These are phyloP conservation scores for Sordaria brevicollis DNA, from an alignment of 495 filamentous ascomycete species.

Conservation along the genomic window DNA sequence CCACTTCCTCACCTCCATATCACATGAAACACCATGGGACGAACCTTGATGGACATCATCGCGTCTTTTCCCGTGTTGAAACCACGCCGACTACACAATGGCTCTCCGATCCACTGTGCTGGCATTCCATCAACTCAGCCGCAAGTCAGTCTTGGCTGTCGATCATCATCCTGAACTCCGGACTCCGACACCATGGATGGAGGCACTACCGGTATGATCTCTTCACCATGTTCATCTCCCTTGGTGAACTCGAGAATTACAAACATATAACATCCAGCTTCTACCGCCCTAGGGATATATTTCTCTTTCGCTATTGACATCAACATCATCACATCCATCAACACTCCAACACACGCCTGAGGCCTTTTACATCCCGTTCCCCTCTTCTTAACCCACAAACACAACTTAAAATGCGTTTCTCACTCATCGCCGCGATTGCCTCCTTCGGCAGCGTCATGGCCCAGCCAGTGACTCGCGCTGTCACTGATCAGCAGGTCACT, in stretches of 20 bases:
- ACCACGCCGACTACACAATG: neutral
- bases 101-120: no score
- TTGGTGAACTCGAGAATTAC: neutral
- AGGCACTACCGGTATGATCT: neutral
- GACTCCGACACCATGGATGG: neutral
- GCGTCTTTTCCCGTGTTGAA: neutral
- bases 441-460: constrained; percentile 6
- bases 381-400: neutral
- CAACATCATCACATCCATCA: neutral
- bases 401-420: constrained; percentile 12
- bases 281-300: neutral
- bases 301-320: neutral
- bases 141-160: neutral
- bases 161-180: neutral
- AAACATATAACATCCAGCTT: neutral
- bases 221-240: neutral
- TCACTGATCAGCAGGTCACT: constrained; percentile 1
- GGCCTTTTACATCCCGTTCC: neutral
- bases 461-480: neutral
- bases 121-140: neutral
- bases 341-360: neutral
- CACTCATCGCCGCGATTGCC: constrained; percentile 3
- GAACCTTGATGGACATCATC: neutral
- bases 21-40: neutral
- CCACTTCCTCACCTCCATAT: neutral